These are phyloP conservation scores for Chloranthus sessilifolius DNA, from an alignment of 164 flowering plant genomes.

Conservation along the genomic window DNA sequence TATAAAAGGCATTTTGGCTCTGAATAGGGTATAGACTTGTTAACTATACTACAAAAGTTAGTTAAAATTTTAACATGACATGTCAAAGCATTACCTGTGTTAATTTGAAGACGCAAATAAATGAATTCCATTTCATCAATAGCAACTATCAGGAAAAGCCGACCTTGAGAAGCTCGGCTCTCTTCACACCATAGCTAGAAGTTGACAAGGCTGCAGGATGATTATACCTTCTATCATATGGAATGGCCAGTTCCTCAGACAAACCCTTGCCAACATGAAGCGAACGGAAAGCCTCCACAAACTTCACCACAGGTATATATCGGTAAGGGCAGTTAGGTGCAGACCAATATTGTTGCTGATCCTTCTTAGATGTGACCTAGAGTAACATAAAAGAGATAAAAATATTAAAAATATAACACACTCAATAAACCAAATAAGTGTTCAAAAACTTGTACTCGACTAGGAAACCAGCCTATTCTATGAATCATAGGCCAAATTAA, in stretches of 20 bases:
- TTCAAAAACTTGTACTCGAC: too few species aligned
- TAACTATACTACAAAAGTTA: too few species aligned
- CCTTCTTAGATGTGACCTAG: slow-evolving; percentile 89
- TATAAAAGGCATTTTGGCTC: too few species aligned
- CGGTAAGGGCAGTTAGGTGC: slow-evolving; percentile 50
- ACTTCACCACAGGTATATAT: slow-evolving; percentile 61
- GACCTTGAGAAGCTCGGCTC: slow-evolving; percentile 66
- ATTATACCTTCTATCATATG: slow-evolving; percentile 65
- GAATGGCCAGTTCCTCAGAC: slow-evolving; percentile 51
- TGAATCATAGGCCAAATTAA: too few species aligned
- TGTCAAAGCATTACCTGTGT: slow-evolving; percentile 55
- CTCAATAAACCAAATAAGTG: too few species aligned
- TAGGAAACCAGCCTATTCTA: too few species aligned
- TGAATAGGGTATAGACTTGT: too few species aligned
- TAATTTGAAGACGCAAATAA: slow-evolving; percentile 82
- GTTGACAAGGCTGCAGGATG: slow-evolving; percentile 93
- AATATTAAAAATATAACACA: not conserved
- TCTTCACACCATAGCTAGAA: slow-evolving; percentile 64
- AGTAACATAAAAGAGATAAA: not conserved
- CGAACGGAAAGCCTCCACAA: slow-evolving; percentile 78
- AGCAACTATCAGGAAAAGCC: slow-evolving; percentile 77
- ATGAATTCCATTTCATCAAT: slow-evolving; percentile 89
- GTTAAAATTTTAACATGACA: not conserved
- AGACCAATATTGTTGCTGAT: slow-evolving; percentile 97
- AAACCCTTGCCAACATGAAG: slow-evolving; percentile 55